Percentiles rank a stretch among this genome's conserved stretches.
Conservation (phyloP, 2,329 filamentous ascomycete species). For the Trichoderma pleuroti region DNA sequence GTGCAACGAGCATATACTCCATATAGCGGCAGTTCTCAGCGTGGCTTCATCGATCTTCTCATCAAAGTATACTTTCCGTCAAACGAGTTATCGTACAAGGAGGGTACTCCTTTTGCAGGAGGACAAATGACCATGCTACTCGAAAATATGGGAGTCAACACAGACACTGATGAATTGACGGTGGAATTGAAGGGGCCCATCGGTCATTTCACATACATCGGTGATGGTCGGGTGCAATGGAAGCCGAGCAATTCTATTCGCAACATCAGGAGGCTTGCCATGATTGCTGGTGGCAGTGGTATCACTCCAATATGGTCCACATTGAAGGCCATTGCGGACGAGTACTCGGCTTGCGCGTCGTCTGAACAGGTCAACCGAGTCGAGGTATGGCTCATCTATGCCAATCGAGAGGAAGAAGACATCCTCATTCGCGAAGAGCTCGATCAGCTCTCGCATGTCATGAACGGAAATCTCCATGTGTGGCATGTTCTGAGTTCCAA, state of each 20-base stretch:
- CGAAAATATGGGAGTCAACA: not conserved
- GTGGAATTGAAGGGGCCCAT: not conserved
- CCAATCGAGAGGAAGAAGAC: slow-evolving; percentile 73
- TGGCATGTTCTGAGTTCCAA: slow-evolving; percentile 2
- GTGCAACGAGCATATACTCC: not conserved
- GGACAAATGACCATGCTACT: not conserved
- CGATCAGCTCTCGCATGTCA: not conserved
- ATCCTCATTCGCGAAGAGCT: slow-evolving; percentile 63
- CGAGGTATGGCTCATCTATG: slow-evolving; percentile 71
- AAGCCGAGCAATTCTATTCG: not conserved
- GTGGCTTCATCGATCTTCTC: not conserved
- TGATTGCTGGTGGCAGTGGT: slow-evolving; percentile 41
- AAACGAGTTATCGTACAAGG: not conserved
- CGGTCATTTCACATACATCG: not conserved
- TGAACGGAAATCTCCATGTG: not conserved
- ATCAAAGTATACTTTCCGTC: not conserved
- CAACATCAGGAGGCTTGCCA: not conserved
- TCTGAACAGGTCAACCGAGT: slow-evolving; percentile 48
- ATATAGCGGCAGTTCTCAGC: not conserved
- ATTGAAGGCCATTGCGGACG: slow-evolving; percentile 51
- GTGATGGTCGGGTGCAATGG: not conserved
- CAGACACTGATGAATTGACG: not conserved
- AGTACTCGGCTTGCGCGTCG: slow-evolving; percentile 18
- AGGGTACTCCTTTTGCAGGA: not conserved
- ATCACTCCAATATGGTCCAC: slow-evolving; percentile 88